These are phyloP conservation scores for Chrysoporthe austroafricana DNA, from an alignment of 2,329 filamentous ascomycete species.

Conservation along the genomic window DNA sequence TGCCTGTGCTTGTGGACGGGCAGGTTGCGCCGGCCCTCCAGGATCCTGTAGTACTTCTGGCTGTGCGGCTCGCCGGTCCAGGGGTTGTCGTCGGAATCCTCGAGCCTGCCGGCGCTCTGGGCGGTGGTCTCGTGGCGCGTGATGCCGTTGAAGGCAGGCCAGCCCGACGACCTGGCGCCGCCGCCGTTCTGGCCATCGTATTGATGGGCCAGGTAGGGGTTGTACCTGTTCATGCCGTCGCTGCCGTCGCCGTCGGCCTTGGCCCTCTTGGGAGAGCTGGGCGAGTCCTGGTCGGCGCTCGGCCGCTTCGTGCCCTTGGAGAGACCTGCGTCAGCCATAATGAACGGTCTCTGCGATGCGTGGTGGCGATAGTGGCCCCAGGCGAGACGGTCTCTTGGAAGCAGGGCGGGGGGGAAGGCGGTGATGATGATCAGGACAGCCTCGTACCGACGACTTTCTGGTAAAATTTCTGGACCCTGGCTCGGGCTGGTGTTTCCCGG, in stretches of 20 bases:
- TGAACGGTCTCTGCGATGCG: conserved; percentile 13
- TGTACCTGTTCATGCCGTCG: conserved; percentile 46
- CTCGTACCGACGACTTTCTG: conserved; percentile 11
- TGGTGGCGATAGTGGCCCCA: neutral
- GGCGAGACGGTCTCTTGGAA: neutral
- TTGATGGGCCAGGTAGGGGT: conserved; percentile 93
- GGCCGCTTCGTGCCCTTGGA: conserved; percentile 47
- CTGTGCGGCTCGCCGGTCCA: conserved; percentile 82
- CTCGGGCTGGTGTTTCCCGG: neutral
- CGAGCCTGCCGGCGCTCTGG: conserved; percentile 70
- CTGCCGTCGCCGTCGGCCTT: conserved; percentile 31
- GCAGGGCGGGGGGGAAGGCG: neutral
- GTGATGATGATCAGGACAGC: conserved; percentile 1
- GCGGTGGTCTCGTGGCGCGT: conserved; percentile 82
- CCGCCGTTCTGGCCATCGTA: conserved; percentile 53
- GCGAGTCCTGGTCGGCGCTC: conserved; percentile 48
- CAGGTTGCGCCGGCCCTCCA: conserved; percentile 80
- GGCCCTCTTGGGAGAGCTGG: conserved; percentile 37
- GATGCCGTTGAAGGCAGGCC: conserved; percentile 65
- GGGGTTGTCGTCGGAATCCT: conserved; percentile 82
- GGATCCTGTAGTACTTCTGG: conserved; percentile 84
- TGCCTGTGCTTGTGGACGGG: conserved; percentile 93
- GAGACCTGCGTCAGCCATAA: conserved; percentile 44
- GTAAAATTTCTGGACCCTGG: conserved; percentile 22
- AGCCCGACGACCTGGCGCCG: conserved; percentile 31